phyloP scores from a whole-genome alignment of 371 early-diverging fungal genomes.

The Mortierella sp. region DNA sequence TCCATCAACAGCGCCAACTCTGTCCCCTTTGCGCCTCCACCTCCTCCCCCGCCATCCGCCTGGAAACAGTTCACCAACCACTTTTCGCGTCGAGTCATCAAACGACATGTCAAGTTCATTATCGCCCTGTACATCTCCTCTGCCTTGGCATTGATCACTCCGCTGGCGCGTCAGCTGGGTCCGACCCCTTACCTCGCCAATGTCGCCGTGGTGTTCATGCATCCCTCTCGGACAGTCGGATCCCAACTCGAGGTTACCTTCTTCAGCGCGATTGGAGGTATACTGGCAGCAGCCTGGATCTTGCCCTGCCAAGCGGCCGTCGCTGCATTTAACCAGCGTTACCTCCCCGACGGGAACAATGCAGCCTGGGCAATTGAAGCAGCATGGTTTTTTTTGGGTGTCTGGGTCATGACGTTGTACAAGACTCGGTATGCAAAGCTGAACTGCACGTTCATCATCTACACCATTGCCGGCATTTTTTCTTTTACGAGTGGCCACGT shows the following conservation, averaged over 20 bases:
- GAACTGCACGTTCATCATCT: slow-evolving; percentile 37
- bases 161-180: slow-evolving; percentile 57
- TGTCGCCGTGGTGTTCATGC: slow-evolving; percentile 63
- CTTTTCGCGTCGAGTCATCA: slow-evolving; percentile 66
- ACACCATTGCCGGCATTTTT: slow-evolving; percentile 38
- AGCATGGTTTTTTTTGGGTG: slow-evolving; percentile 48
- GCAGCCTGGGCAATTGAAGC: slow-evolving; percentile 40
- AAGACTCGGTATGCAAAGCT: slow-evolving; percentile 54
- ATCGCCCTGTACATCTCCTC: slow-evolving; percentile 65
- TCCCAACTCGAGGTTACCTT: slow-evolving; percentile 65
- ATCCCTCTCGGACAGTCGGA: slow-evolving; percentile 67
- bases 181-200: slow-evolving; percentile 62
- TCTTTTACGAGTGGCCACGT: slow-evolving; percentile 14
- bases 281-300: slow-evolving; percentile 59
- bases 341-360: slow-evolving; percentile 27
- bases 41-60: slow-evolving; percentile 42
- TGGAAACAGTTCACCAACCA: slow-evolving; percentile 38
- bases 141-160: slow-evolving; percentile 61
- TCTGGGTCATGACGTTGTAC: slow-evolving; percentile 43
- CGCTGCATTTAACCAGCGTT: slow-evolving; percentile 53
- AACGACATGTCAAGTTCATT: slow-evolving; percentile 68
- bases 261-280: slow-evolving; percentile 60
- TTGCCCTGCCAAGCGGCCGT: slow-evolving; percentile 58
- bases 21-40: slow-evolving; percentile 49
- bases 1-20: slow-evolving; percentile 53